These are phyloP conservation scores for Camelina hispida DNA, from an alignment of 345 rosid species.

Conservation along the genomic window DNA sequence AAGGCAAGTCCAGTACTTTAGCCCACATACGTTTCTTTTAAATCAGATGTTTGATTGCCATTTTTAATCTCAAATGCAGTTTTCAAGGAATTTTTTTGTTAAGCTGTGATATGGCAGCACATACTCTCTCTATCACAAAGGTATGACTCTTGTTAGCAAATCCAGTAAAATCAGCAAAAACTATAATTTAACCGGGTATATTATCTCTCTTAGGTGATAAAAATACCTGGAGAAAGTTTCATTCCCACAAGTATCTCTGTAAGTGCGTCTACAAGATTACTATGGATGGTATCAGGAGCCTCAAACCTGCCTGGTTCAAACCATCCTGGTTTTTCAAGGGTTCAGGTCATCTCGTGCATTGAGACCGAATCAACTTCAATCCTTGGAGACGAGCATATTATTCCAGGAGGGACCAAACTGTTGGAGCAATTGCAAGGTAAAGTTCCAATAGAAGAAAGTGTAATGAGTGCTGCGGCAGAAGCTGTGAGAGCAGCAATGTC, in stretches of 20 bases:
- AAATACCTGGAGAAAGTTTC: conserved; percentile 62
- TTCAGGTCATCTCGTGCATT: conserved; percentile 54
- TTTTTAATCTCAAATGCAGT: conserved; percentile 45
- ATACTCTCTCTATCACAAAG: conserved; percentile 62
- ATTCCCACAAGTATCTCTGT: conserved; percentile 69
- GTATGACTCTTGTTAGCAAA: conserved; percentile 45
- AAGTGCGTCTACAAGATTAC: conserved; percentile 51
- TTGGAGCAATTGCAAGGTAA: conserved; percentile 73
- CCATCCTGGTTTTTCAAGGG: conserved; percentile 55
- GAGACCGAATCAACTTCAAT: conserved; percentile 40
- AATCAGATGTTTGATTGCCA: conserved; percentile 31
- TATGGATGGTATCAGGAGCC: conserved; percentile 80
- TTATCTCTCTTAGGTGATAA: conserved; percentile 55
- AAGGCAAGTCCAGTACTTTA: conserved; percentile 49
- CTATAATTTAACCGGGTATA: neutral
- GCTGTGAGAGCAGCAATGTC: conserved; percentile 80
- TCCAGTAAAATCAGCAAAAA: neutral
- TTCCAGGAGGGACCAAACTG: conserved; percentile 70
- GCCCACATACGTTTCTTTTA: neutral
- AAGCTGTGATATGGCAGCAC: conserved; percentile 60
- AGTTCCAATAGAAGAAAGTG: conserved; percentile 58
- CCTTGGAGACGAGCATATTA: conserved; percentile 55
- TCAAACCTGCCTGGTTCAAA: conserved; percentile 64
- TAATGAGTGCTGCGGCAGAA: conserved; percentile 70
- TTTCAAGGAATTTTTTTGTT: conserved; percentile 78